phyloP scores from a whole-genome alignment of 495 filamentous ascomycete species.

The Cercophora newfieldiana region DNA sequence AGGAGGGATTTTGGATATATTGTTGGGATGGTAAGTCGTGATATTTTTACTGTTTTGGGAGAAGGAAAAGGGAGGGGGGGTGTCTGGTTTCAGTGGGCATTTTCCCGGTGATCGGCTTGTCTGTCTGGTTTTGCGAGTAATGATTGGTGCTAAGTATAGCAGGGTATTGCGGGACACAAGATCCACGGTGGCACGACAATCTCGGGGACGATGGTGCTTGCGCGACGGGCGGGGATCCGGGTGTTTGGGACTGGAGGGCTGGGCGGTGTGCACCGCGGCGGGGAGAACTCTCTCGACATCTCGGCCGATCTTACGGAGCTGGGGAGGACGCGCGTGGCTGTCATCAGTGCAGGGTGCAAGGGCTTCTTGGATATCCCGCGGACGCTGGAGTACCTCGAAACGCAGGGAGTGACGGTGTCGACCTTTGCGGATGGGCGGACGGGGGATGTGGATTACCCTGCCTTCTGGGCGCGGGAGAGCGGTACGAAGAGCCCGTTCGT shows the following conservation, averaged over 20 bases:
- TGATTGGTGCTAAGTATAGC: background rate
- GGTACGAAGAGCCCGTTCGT: constrained; percentile 74
- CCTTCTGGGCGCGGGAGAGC: constrained; percentile 87
- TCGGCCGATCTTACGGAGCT: constrained; percentile 95
- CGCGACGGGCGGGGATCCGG: constrained; percentile 82
- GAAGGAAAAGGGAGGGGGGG: background rate
- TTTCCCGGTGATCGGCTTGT: background rate
- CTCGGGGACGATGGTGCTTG: constrained; percentile 87
- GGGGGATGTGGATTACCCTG: constrained; percentile 73
- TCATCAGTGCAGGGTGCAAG: constrained; percentile 89
- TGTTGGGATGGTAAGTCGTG: constrained; percentile 65
- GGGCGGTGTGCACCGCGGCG: constrained; percentile 92
- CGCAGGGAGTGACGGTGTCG: constrained; percentile 80
- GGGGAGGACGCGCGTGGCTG: constrained; percentile 85
- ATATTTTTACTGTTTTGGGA: background rate
- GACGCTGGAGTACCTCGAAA: constrained; percentile 93
- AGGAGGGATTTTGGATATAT: constrained; percentile 81
- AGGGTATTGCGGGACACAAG: constrained; percentile 63
- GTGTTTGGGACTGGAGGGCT: constrained; percentile 86
- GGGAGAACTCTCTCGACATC: constrained; percentile 82
- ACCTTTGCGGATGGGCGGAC: constrained; percentile 77
- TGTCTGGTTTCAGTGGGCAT: background rate
- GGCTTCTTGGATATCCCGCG: constrained; percentile 90
- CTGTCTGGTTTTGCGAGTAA: background rate
- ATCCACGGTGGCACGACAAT: constrained; percentile 91